These are phyloP conservation scores for Phaeosphaeriaceae sp. DNA, from an alignment of 2,329 filamentous ascomycete species.

Conservation along the genomic window DNA sequence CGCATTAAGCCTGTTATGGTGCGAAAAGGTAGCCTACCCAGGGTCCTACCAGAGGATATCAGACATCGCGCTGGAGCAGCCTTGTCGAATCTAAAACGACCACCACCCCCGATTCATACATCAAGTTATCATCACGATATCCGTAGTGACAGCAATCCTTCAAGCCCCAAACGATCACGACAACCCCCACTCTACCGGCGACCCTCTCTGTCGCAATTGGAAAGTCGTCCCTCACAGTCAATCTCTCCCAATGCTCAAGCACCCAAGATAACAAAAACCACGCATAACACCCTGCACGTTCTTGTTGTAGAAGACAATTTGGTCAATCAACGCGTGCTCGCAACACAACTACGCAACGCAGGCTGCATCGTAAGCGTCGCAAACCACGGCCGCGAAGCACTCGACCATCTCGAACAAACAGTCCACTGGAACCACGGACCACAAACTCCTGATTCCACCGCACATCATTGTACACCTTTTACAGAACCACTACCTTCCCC, in stretches of 20 bases:
- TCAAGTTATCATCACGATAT: neutral
- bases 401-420: constrained; percentile 42
- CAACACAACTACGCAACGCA: constrained; percentile 46
- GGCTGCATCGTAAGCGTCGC: constrained; percentile 48
- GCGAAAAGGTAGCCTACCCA: constrained; percentile 24
- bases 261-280: constrained; percentile 13
- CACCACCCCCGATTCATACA: constrained; percentile 6
- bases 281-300: constrained; percentile 26
- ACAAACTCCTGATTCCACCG: constrained; percentile 58
- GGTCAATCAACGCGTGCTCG: constrained; percentile 51
- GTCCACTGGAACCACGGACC: constrained; percentile 26
- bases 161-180: neutral
- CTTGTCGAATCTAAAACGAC: constrained; percentile 5
- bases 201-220: neutral
- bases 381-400: constrained; percentile 47
- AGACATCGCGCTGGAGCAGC: constrained; percentile 20
- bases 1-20: constrained; percentile 11
- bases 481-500: constrained; percentile 5
- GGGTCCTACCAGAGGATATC: constrained; percentile 28
- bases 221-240: constrained; percentile 4
- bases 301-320: constrained; percentile 50
- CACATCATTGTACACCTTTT: constrained; percentile 2
- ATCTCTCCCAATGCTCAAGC: constrained; percentile 11
- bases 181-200: neutral
- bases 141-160: neutral